Base-by-base conservation (phyloP, 2,329 filamentous ascomycete genomes). In the Tolypocladium pustulatum region DNA sequence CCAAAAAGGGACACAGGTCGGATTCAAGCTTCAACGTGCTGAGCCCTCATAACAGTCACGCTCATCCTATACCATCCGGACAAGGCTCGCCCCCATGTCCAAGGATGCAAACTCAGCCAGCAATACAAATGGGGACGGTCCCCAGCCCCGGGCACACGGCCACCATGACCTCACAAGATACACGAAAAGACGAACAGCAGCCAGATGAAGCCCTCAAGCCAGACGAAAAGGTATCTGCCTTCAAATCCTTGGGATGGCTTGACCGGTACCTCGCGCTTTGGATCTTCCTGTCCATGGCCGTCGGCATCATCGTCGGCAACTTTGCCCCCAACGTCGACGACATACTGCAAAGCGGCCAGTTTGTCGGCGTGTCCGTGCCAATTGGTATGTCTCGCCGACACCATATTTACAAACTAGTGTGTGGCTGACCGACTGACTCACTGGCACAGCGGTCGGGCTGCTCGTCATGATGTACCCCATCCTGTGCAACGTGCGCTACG, bases 381-480 rank as follows among this genome's bases (percentile, higher is more conserved):
- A 88, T 89, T 51, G 83, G 83, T 83, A 69, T 20, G 65, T 62
- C 17, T 9, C n/a, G 30, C 52, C n/a, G 20, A 9, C 3, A 10
- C n/a, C 9, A 5, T 20, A 6, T 17, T 3, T 37, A 37, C 36
- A 37, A 3, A 4, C 32, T 15, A 20, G 40, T 20, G 20, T 25
- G n/a, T 12, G 5, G 13, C 41, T 25, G 41, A 46, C 40, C 25
- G 22, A 25, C 22, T 22, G 41, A 25, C 41, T 5, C n/a, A 22
- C n/a, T 30, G 37, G 17, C 49, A 32, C 22, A 89, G 90, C 90
- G 0, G 76, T 95, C 54, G 90, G 91, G 0, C 75, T 96, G 0
- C 78, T 96, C 1, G 85, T 95, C 49, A 96, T 96, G 90, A 96
- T 96, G 90, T 96, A 94, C 67, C 91, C 91, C 0, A 95, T 96